phyloP scores from a whole-genome alignment of 1,284 basidiomycete genomes.

The Athelia psychrophila region DNA sequence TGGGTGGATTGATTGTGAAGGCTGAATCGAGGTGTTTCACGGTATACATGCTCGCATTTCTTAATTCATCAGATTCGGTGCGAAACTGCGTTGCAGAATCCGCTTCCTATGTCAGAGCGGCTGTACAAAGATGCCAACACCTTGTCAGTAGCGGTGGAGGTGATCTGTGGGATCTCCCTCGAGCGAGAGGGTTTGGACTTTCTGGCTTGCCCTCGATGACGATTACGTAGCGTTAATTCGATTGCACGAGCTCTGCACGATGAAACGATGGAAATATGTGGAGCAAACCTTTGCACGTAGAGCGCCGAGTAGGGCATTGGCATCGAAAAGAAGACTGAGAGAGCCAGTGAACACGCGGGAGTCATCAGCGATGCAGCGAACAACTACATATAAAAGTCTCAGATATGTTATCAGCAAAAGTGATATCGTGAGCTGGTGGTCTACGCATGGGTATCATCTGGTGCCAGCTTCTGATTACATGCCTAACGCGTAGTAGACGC shows the following conservation, averaged over 20 bases:
- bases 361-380: constrained; percentile 72
- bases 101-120: no score
- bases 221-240: constrained; percentile 51
- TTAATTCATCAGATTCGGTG: no score
- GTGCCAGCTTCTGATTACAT: constrained; percentile 68
- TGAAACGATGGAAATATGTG: neutral
- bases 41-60: no score
- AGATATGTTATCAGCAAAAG: neutral
- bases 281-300: constrained; percentile 57
- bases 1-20: no score
- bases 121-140: no score
- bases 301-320: constrained; percentile 55
- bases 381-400: constrained; percentile 28
- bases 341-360: constrained; percentile 52
- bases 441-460: constrained; percentile 47
- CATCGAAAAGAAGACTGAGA: constrained; percentile 67
- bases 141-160: constrained; percentile 36
- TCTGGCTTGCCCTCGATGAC: constrained; percentile 52
- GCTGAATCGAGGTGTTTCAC: no score
- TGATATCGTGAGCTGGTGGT: no score
- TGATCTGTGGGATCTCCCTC: constrained; percentile 45
- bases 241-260: neutral
- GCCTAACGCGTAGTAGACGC: constrained; percentile 37
- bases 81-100: no score
- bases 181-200: constrained; percentile 39